Evolutionary conservation across 2,329 filamentous ascomycete species (phyloP).

Genomic region (Pseudogymnoascus sp.): DNA sequence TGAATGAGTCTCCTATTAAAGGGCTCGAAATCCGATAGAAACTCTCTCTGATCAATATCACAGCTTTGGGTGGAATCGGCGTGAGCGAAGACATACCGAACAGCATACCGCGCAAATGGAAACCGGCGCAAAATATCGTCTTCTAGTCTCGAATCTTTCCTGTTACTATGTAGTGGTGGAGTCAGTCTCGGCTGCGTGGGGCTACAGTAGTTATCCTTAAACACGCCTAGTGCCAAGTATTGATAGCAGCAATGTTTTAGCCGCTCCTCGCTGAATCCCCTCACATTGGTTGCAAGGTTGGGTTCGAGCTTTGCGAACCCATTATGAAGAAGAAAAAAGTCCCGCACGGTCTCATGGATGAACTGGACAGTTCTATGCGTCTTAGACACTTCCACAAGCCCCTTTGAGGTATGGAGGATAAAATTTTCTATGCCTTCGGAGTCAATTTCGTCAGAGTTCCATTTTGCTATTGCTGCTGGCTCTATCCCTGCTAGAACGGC

Average conservation of each 20-base stretch:
- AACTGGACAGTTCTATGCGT: slow-evolving; percentile 32
- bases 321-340: slow-evolving; percentile 26
- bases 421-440: slow-evolving; percentile 27
- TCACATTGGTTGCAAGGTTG: background rate
- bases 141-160: slow-evolving; percentile 11
- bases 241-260: slow-evolving; percentile 36
- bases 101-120: slow-evolving; percentile 38
- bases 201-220: background rate
- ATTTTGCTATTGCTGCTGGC: slow-evolving; percentile 14
- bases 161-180: slow-evolving; percentile 9
- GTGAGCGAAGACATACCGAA: slow-evolving; percentile 32
- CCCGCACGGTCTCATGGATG: slow-evolving; percentile 33
- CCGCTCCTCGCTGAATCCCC: slow-evolving; percentile 29
- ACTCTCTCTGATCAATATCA: background rate
- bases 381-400: slow-evolving; percentile 30
- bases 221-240: slow-evolving; percentile 30
- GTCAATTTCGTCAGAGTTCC: slow-evolving; percentile 20
- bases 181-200: slow-evolving; percentile 14
- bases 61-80: slow-evolving; percentile 28
- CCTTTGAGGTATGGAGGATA: slow-evolving; percentile 34
- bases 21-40: background rate
- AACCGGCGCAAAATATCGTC: slow-evolving; percentile 18
- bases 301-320: background rate
- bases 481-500: slow-evolving; percentile 29
- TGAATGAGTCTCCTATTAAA: background rate